These are phyloP conservation scores for Ilyonectria destructans DNA, from an alignment of 2,329 filamentous ascomycete genomes.

Conservation along the genomic window DNA sequence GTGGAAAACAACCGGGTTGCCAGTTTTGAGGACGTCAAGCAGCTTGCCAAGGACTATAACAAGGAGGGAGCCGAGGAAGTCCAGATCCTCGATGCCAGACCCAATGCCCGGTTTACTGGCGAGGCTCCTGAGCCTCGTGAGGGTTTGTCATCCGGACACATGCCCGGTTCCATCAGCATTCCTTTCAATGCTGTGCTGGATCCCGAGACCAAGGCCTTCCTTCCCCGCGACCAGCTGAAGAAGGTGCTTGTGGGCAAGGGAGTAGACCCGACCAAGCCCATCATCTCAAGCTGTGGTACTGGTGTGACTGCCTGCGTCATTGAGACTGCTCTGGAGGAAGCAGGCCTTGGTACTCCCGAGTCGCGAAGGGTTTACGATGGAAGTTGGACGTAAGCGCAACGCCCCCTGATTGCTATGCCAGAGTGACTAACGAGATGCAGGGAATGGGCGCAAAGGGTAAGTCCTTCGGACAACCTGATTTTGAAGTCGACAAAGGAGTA, in stretches of 20 bases:
- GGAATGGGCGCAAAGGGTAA: constrained; percentile 79
- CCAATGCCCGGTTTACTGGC: constrained; percentile 85
- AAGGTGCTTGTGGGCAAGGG: constrained; percentile 86
- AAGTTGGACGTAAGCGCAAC: constrained; percentile 89
- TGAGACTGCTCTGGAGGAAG: constrained; percentile 87
- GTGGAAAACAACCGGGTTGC: constrained; percentile 77
- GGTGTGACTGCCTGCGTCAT: constrained; percentile 94
- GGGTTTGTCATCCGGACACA: constrained; percentile 90
- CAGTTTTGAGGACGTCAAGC: constrained; percentile 86
- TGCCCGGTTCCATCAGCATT: constrained; percentile 89
- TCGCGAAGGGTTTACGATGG: constrained; percentile 91
- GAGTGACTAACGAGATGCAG: constrained; percentile 58
- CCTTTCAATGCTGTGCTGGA: constrained; percentile 88
- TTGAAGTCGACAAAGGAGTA: constrained; percentile 63
- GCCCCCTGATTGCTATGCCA: background rate
- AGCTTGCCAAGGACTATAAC: constrained; percentile 81
- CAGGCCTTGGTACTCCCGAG: constrained; percentile 79
- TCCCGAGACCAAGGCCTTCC: constrained; percentile 84
- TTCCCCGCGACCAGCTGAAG: constrained; percentile 80
- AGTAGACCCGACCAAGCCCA: constrained; percentile 83
- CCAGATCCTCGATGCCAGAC: constrained; percentile 91
- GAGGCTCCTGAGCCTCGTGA: constrained; percentile 88
- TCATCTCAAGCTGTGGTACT: constrained; percentile 92
- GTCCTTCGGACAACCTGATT: constrained; percentile 75
- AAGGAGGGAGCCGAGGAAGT: constrained; percentile 88